Conservation (phyloP, 2,329 filamentous ascomycete species). For the Cladobotryum mycophilum region DNA sequence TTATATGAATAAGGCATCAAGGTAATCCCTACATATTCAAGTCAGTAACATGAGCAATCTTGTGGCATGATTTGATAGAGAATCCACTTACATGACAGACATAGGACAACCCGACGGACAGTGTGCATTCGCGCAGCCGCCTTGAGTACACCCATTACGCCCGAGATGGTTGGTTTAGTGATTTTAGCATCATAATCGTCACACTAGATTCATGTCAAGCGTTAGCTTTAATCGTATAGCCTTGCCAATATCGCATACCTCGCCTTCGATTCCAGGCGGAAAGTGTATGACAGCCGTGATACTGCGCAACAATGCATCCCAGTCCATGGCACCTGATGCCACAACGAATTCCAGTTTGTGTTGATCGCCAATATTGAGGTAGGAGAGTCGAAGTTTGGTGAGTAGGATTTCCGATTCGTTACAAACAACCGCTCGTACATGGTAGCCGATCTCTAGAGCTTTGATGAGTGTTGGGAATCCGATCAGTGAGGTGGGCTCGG, state of each 20-base stretch:
- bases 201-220: not conserved
- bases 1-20: slow-evolving; percentile 14
- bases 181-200: slow-evolving; percentile 9
- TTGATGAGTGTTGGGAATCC: slow-evolving; percentile 4
- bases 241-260: slow-evolving; percentile 2
- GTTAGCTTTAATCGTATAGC: not conserved
- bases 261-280: slow-evolving; percentile 11
- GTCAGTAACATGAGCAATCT: too few species aligned
- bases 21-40: slow-evolving; percentile 7
- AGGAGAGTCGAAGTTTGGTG: not conserved
- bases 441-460: slow-evolving; percentile 6
- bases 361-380: not conserved
- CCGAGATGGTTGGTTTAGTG: slow-evolving; percentile 10
- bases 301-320: slow-evolving; percentile 2
- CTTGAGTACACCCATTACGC: slow-evolving; percentile 8
- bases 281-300: slow-evolving; percentile 13
- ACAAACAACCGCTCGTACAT: slow-evolving; percentile 8
- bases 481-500: slow-evolving; percentile 26
- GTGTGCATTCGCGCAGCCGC: slow-evolving; percentile 6
- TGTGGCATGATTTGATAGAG: too few species aligned
- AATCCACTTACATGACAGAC: slow-evolving; percentile 11
- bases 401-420: not conserved
- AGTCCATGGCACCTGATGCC: not conserved
- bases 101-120: slow-evolving; percentile 14
- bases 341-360: slow-evolving; percentile 7